A percentile compares a stretch with the other conserved stretches of the same genome.
phyloP scores from a whole-genome alignment of 1,284 basidiomycete species.

The Pseudozyma pruni region DNA sequence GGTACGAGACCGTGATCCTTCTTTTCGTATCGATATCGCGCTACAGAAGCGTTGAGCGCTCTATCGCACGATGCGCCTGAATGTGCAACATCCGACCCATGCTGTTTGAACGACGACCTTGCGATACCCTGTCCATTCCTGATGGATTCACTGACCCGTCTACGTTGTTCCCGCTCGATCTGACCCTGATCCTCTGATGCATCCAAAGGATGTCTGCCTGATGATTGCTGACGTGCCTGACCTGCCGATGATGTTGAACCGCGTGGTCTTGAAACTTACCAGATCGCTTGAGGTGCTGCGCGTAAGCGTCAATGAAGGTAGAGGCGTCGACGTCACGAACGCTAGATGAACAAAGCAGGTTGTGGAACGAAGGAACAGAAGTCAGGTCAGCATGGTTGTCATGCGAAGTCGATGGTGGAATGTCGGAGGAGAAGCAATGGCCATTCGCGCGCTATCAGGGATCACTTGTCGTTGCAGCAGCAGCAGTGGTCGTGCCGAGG shows the following conservation, averaged over 20 bases:
- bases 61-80: no score
- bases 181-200: constrained; percentile 1
- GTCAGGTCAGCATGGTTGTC: constrained; percentile 22
- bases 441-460: constrained; percentile 3
- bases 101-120: no score
- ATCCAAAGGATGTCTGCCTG: neutral
- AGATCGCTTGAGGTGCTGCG: constrained; percentile 92
- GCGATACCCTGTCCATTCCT: no score
- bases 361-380: neutral
- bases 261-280: constrained; percentile 67
- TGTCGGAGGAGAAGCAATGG: constrained; percentile 5
- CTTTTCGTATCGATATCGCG: no score
- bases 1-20: no score
- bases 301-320: constrained; percentile 88
- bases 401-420: neutral
- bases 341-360: constrained; percentile 42
- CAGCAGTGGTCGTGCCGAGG: neutral
- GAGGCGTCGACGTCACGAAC: constrained; percentile 75
- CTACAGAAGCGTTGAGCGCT: no score
- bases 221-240: constrained; percentile 8
- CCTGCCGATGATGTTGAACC: neutral
- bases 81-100: no score
- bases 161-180: no score
- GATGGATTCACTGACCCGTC: no score
- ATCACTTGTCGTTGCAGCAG: constrained; percentile 2